Base-by-base conservation (phyloP, 2,329 filamentous ascomycete species). In the Cladosporium sp. region DNA sequence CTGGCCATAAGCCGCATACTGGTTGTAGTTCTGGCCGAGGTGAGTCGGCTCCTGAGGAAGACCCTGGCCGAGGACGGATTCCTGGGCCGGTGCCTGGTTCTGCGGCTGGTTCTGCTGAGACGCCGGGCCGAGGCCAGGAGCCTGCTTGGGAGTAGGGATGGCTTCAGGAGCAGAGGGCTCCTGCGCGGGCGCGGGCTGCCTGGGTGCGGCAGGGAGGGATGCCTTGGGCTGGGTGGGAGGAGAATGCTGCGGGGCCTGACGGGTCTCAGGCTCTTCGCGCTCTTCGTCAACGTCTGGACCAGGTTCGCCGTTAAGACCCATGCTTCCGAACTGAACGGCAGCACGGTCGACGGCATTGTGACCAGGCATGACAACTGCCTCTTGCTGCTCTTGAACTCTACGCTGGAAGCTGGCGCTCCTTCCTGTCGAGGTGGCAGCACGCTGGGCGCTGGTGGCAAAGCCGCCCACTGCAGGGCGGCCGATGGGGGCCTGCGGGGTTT, bases 351-450 rank as follows among this genome's bases (percentile, higher is more conserved):
- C 87, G 49, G 93, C 91, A 61, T 93, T 90, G 75, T 96, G 95
- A 55, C 89, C 90, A 43, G 93, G 93, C 92, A 98, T 96, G 59
- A 95, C 90, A 38, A 98, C 93, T 54, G 93, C 89, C 74, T 98
- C 93, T 71, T 95, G 91, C 68, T 98, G 93, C 63, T 97, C 91
- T 65, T 95, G 78, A 50, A 96, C 80, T 64, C 89, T 87, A 60
- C 92, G 84, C 69, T 95, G 87, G 70, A 87, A 89, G 72, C 85
- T 91, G 16, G 89, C 82, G 51, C 83, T 84, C 56, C 92, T 87
- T 55, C 77, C 75, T 53, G 79, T 64, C 32, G 70, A 72, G 19
- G 81, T 74, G 56, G 85, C 86, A 10, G 87, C 87, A 74, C 95
- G 95, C 63, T 87, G 77, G 22, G 89, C 89, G 46, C 85, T 86